Percentiles rank a stretch among this genome's conserved stretches.
Conservation (phyloP, 2,329 filamentous ascomycete genomes). For the Venturia effusa region DNA sequence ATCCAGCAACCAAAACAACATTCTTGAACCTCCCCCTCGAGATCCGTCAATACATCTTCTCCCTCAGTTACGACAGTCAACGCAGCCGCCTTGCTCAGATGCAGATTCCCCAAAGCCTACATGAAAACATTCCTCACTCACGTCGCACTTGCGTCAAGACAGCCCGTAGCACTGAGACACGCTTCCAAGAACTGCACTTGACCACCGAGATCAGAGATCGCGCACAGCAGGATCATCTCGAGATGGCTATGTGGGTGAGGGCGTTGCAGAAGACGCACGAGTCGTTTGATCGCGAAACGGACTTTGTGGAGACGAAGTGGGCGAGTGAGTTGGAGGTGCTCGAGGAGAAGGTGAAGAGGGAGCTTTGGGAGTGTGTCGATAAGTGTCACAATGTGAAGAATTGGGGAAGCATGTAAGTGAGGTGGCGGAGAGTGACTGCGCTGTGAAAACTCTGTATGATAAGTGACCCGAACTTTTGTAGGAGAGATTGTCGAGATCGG, state of each 20-base stretch:
- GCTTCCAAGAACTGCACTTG: not conserved
- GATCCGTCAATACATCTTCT: not conserved
- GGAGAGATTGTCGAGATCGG: not conserved
- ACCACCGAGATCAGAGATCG: not conserved
- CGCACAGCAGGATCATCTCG: not conserved
- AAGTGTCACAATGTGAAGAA: not conserved
- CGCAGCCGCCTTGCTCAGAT: not conserved
- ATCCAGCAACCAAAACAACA: not conserved
- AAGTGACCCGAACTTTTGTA: not conserved
- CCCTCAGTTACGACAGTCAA: not conserved
- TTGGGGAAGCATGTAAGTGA: not conserved
- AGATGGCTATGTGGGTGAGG: not conserved
- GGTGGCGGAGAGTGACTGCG: not conserved
- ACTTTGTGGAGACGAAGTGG: not conserved
- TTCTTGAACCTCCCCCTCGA: not conserved
- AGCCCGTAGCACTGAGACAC: not conserved
- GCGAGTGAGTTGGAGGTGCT: not conserved
- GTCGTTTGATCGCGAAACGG: not conserved
- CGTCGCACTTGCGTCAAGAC: not conserved
- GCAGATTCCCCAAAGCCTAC: not conserved
- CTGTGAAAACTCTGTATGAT: not conserved
- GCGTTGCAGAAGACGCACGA: not conserved
- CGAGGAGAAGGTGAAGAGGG: not conserved
- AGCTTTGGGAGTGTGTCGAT: not conserved
- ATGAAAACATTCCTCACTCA: not conserved